Percentiles rank a stretch among this genome's conserved stretches.
Conservation (phyloP, 2,329 filamentous ascomycete species). For the Diaporthe citriasiana region DNA sequence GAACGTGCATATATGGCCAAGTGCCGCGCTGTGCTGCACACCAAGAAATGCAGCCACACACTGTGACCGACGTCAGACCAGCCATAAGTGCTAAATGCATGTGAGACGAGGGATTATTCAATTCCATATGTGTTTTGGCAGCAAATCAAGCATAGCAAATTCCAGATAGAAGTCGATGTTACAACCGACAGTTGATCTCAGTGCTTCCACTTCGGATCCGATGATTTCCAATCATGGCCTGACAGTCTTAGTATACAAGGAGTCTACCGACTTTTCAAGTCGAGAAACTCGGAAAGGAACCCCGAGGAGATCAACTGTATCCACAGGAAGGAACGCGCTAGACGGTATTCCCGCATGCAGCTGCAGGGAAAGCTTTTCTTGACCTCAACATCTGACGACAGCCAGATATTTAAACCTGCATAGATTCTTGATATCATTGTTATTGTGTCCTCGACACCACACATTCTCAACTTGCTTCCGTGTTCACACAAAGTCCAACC, state of each 20-base stretch:
- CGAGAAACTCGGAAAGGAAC: not conserved
- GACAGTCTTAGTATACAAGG: not conserved
- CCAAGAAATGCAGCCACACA: not conserved
- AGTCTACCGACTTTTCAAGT: not conserved
- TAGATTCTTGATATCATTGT: not conserved
- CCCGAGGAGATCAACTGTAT: not conserved
- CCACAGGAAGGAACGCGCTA: conserved; percentile 10
- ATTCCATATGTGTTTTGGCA: not conserved
- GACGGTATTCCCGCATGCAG: not conserved
- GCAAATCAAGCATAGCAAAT: too few relatives aligned
- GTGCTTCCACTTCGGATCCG: not conserved
- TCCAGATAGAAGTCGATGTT: not conserved
- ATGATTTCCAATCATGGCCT: not conserved
- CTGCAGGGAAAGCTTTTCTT: not conserved
- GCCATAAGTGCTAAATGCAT: not conserved
- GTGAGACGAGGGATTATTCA: not conserved
- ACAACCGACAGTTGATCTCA: not conserved
- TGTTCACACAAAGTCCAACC: too few relatives aligned
- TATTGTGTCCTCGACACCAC: not conserved
- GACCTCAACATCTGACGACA: not conserved
- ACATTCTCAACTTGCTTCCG: not conserved
- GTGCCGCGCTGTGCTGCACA: not conserved
- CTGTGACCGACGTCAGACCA: too few relatives aligned
- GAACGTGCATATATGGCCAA: not conserved
- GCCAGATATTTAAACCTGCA: not conserved